phyloP scores from a whole-genome alignment of 257 asterid genomes.

The Echium plantagineum region DNA sequence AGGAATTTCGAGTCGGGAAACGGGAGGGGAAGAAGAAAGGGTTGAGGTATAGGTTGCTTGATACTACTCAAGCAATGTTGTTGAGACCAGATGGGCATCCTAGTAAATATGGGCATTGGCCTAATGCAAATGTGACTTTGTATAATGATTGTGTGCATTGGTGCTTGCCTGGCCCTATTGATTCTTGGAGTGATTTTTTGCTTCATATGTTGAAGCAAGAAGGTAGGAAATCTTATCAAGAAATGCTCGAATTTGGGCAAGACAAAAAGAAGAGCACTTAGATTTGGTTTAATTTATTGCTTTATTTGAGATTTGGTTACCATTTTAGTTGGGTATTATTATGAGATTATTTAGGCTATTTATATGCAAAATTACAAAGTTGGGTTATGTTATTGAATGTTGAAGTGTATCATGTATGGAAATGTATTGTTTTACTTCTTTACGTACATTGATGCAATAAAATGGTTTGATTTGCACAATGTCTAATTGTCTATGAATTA shows the following conservation, averaged over 20 bases:
- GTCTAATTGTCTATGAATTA: too few relatives aligned
- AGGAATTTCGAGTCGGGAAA: slow-evolving; percentile 3
- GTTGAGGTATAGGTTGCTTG: slow-evolving; percentile 20
- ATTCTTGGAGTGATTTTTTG: slow-evolving; percentile 37
- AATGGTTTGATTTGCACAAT: too few relatives aligned
- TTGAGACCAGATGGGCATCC: slow-evolving; percentile 72
- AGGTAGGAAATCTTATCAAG: background rate
- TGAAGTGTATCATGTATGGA: too few relatives aligned
- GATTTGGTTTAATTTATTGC: background rate
- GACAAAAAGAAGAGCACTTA: background rate
- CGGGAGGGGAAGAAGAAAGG: background rate
- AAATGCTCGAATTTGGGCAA: background rate
- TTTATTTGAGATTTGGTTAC: background rate
- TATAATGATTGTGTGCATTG: slow-evolving; percentile 62
- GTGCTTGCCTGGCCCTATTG: slow-evolving; percentile 41
- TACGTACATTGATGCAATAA: too few relatives aligned
- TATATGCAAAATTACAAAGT: background rate
- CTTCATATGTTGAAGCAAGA: slow-evolving; percentile 39
- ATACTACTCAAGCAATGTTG: slow-evolving; percentile 40
- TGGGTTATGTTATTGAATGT: too few relatives aligned
- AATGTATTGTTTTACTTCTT: too few relatives aligned
- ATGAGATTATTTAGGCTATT: background rate
- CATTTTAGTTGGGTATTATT: too few relatives aligned
- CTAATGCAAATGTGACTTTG: slow-evolving; percentile 15
- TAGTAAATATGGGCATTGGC: slow-evolving; percentile 48